These are phyloP conservation scores for Schizothecium vesticola DNA, from an alignment of 495 filamentous ascomycete genomes.

Conservation along the genomic window DNA sequence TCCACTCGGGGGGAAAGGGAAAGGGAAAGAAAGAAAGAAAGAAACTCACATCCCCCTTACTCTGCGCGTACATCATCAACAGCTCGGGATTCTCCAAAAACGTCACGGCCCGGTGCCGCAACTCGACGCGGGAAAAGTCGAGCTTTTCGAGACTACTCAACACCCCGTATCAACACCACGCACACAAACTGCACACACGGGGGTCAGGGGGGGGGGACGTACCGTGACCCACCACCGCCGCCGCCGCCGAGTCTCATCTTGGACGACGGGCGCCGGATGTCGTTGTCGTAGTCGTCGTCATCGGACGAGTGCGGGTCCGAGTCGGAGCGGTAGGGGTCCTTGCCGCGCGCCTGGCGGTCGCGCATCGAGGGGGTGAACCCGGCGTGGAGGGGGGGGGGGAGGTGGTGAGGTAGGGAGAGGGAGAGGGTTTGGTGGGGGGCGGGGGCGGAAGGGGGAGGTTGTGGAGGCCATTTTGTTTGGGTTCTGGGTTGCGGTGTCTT, in stretches of 20 bases:
- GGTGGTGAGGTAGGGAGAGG: slow-evolving; percentile 4
- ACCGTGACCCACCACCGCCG: slow-evolving; percentile 16
- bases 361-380: slow-evolving; percentile 39
- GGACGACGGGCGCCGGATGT: slow-evolving; percentile 14
- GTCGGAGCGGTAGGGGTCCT: slow-evolving; percentile 39
- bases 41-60: slow-evolving; percentile 39
- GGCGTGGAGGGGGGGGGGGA: slow-evolving; percentile 8
- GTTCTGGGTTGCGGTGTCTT: background rate
- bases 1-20: background rate
- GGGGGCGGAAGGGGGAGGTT: background rate
- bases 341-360: slow-evolving; percentile 50
- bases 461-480: background rate
- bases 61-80: slow-evolving; percentile 49
- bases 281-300: slow-evolving; percentile 23
- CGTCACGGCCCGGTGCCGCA: slow-evolving; percentile 37
- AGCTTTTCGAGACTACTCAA: slow-evolving; percentile 13
- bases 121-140: slow-evolving; percentile 29
- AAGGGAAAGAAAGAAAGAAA: background rate
- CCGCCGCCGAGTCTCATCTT: slow-evolving; percentile 1
- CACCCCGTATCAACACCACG: background rate
- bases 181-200: background rate
- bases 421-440: background rate
- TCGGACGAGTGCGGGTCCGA: slow-evolving; percentile 8
- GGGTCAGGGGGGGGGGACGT: background rate
- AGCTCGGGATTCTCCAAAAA: slow-evolving; percentile 47